Percentiles rank a stretch among this genome's conserved stretches.
Evolutionary conservation across 805 yeast species (phyloP).

Genomic region (Scheffersomyces ergatensis): DNA sequence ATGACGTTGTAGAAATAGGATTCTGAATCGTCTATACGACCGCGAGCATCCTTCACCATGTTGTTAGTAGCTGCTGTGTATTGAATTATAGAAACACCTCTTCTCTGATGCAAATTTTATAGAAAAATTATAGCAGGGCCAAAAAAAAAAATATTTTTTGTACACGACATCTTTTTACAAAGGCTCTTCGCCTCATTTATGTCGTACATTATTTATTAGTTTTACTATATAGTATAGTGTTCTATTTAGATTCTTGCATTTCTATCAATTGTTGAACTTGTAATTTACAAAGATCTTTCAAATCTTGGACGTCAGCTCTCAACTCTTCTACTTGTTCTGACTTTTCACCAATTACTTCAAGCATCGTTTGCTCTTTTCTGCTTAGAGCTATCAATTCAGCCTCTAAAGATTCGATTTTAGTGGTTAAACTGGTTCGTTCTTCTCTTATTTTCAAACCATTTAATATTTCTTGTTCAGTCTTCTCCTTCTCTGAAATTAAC

Average conservation of each 20-base stretch:
- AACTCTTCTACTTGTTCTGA: conserved; percentile 83
- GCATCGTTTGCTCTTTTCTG: conserved; percentile 49
- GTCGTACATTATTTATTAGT: no score
- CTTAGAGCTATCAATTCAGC: conserved; percentile 33
- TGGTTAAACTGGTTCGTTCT: conserved; percentile 28
- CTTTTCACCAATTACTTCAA: conserved; percentile 81
- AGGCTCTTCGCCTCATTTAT: no score
- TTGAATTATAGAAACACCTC: no score
- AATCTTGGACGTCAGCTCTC: conserved; percentile 81
- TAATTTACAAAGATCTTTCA: conserved; percentile 76
- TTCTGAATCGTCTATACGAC: conserved; percentile 24
- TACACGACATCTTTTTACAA: neutral
- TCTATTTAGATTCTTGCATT: conserved; percentile 38
- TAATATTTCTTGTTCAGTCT: conserved; percentile 66
- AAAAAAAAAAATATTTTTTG: neutral
- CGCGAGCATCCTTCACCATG: conserved; percentile 3
- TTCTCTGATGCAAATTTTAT: neutral
- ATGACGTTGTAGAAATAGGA: conserved; percentile 35
- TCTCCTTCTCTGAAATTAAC: conserved; percentile 56
- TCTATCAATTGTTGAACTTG: conserved; percentile 88
- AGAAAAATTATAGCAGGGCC: neutral
- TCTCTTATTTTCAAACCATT: conserved; percentile 25
- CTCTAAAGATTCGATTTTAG: conserved; percentile 21
- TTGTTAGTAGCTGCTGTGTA: no score
- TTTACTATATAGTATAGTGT: neutral